Conservation (phyloP, 371 early-diverging fungal species). For the Nematocida ironsii region DNA sequence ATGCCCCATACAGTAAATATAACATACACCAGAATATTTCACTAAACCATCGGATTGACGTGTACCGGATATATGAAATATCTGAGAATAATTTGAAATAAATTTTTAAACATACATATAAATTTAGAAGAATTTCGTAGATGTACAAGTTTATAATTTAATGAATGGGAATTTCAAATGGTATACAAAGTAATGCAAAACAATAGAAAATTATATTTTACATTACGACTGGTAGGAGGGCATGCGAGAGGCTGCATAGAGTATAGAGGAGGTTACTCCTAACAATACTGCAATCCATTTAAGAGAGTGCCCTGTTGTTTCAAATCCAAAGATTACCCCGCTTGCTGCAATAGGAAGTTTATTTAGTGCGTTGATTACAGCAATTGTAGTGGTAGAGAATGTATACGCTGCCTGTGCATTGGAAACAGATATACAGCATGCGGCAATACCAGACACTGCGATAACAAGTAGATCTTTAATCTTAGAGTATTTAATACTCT, state of each 20-base stretch:
- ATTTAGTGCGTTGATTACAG: slow-evolving; percentile 96
- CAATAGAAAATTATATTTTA: too few species aligned
- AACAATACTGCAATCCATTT: slow-evolving; percentile 35
- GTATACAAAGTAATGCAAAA: too few species aligned
- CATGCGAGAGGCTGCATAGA: slow-evolving; percentile 30
- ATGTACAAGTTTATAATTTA: background rate
- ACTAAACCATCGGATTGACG: slow-evolving; percentile 48
- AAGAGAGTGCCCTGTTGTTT: slow-evolving; percentile 14
- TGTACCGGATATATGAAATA: background rate
- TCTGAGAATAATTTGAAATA: background rate
- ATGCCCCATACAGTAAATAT: slow-evolving; percentile 25
- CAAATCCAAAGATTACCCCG: slow-evolving; percentile 76
- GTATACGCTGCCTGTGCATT: slow-evolving; percentile 88
- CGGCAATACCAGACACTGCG: slow-evolving; percentile 77
- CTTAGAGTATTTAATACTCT: background rate
- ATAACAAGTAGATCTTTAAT: slow-evolving; percentile 68
- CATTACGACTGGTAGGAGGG: background rate
- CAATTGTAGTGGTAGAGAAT: slow-evolving; percentile 86
- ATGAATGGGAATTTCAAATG: too few species aligned
- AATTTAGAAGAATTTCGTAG: background rate
- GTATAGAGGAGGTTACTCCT: slow-evolving; percentile 30
- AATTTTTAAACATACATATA: background rate
- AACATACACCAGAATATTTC: slow-evolving; percentile 5
- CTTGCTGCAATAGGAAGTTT: slow-evolving; percentile 88
- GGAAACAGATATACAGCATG: slow-evolving; percentile 77